Conservation (phyloP, 257 asterid genomes). For the Leptodermis oblonga region DNA sequence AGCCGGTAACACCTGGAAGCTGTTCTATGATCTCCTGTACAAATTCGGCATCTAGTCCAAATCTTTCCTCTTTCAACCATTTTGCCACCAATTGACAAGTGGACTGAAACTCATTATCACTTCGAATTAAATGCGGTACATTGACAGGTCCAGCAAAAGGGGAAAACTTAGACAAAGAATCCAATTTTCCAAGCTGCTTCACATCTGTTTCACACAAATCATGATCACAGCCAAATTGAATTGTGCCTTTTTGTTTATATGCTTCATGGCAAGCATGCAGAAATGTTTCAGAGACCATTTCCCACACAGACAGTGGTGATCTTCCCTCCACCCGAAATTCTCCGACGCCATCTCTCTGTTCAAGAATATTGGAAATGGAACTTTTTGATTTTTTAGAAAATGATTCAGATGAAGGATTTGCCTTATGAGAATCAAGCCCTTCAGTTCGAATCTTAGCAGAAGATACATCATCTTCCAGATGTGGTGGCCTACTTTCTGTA, state of each 20-base stretch:
- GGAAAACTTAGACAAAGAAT: constrained; percentile 60
- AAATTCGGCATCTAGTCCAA: constrained; percentile 77
- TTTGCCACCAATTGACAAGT: constrained; percentile 50
- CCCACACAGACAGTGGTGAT: constrained; percentile 72
- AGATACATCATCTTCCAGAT: constrained; percentile 41
- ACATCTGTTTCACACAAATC: constrained; percentile 28
- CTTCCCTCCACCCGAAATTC: constrained; percentile 71
- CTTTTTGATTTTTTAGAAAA: constrained; percentile 32
- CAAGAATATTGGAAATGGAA: constrained; percentile 23
- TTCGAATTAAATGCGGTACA: constrained; percentile 43
- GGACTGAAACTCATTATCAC: constrained; percentile 42
- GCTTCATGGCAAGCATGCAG: constrained; percentile 40
- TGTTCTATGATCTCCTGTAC: constrained; percentile 85
- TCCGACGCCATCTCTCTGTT: constrained; percentile 49
- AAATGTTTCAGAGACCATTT: constrained; percentile 50
- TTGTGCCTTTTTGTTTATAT: constrained; percentile 57
- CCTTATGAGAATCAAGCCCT: constrained; percentile 30
- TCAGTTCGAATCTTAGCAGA: constrained; percentile 30
- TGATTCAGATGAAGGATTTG: constrained; percentile 33
- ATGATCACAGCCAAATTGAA: constrained; percentile 67
- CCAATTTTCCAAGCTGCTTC: constrained; percentile 30
- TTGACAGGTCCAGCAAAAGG: constrained; percentile 33
- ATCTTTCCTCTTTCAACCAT: constrained; percentile 78
- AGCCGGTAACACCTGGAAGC: constrained; percentile 65
- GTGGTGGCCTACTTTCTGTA: constrained; percentile 63